Percentiles rank a stretch among this genome's conserved stretches.
These are phyloP conservation scores for Phyllosticta capitalensis DNA, from an alignment of 2,329 filamentous ascomycete species.

Conservation along the genomic window DNA sequence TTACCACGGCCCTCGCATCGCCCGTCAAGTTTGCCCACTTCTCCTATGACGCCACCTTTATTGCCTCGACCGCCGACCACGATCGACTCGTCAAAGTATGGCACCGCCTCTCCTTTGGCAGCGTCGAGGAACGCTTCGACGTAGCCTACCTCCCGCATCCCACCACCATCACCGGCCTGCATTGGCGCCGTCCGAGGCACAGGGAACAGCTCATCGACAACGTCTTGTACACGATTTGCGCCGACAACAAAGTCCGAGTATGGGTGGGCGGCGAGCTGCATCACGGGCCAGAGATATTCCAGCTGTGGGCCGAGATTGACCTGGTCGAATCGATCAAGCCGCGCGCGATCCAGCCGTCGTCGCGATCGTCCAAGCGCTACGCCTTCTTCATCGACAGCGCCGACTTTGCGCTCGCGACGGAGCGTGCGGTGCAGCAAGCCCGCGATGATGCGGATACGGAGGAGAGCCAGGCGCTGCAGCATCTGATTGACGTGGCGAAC, in stretches of 20 bases:
- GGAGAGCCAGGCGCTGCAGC: slow-evolving; percentile 65
- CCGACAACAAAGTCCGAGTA: slow-evolving; percentile 69
- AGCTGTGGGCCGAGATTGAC: slow-evolving; percentile 74
- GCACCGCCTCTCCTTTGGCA: slow-evolving; percentile 76
- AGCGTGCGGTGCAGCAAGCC: slow-evolving; percentile 59
- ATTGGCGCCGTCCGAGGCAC: slow-evolving; percentile 76
- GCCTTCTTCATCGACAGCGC: slow-evolving; percentile 75
- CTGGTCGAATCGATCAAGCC: slow-evolving; percentile 61
- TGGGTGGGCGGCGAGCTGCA: slow-evolving; percentile 68
- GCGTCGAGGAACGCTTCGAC: slow-evolving; percentile 78
- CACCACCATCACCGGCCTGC: slow-evolving; percentile 64
- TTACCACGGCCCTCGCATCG: slow-evolving; percentile 66
- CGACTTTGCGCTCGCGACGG: slow-evolving; percentile 68
- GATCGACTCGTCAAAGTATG: slow-evolving; percentile 88
- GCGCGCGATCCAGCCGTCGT: slow-evolving; percentile 32
- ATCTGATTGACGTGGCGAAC: slow-evolving; percentile 78
- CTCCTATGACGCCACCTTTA: slow-evolving; percentile 78
- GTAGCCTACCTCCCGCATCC: slow-evolving; percentile 86
- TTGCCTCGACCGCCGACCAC: slow-evolving; percentile 68
- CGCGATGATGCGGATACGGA: slow-evolving; percentile 42
- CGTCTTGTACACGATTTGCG: slow-evolving; percentile 80
- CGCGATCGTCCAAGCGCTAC: slow-evolving; percentile 46
- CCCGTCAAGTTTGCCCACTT: slow-evolving; percentile 64
- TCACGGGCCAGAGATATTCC: slow-evolving; percentile 60
- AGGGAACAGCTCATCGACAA: slow-evolving; percentile 73